Evolutionary conservation across 371 early-diverging fungal genomes (phyloP).

Genomic region (Dipsacomyces acuminosporus): DNA sequence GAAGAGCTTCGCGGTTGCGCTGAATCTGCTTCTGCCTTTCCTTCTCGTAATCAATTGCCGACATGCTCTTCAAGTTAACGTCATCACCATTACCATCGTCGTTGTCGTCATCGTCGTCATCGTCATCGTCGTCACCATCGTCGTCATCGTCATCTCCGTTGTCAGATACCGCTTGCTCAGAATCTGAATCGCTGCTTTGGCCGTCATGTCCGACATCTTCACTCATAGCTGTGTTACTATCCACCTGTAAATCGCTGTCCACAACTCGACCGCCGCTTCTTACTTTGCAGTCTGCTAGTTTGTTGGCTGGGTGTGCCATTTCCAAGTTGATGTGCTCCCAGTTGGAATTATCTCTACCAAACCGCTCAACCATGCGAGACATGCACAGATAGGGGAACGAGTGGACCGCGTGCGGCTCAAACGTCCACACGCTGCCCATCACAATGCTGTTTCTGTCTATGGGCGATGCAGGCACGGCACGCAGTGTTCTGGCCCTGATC

Average conservation of each 20-base stretch:
- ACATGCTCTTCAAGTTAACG: too few relatives aligned
- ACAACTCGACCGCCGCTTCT: too few relatives aligned
- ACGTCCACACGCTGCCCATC: constrained; percentile 90
- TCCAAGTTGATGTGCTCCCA: constrained; percentile 70
- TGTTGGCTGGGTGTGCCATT: not conserved
- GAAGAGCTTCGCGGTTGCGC: constrained; percentile 43
- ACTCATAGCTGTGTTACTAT: too few relatives aligned
- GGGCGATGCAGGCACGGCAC: constrained; percentile 65
- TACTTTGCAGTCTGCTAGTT: too few relatives aligned
- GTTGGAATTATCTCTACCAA: constrained; percentile 70
- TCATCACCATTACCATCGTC: too few relatives aligned
- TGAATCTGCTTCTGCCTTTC: constrained; percentile 44
- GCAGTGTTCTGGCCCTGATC: constrained; percentile 3
- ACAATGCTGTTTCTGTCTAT: constrained; percentile 78
- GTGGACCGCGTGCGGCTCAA: constrained; percentile 45
- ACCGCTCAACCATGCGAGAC: constrained; percentile 81
- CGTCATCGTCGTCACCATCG: not conserved
- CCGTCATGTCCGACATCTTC: not conserved
- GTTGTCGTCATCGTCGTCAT: too few relatives aligned
- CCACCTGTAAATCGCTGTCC: too few relatives aligned
- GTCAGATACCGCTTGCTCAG: not conserved
- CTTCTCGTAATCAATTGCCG: constrained; percentile 30
- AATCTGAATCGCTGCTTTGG: not conserved
- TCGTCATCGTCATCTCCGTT: too few relatives aligned
- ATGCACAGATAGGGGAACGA: constrained; percentile 53